Evolutionary conservation across 2,329 filamentous ascomycete species (phyloP), one percentile per base, ranked within the genome.

Genomic region (Allantophomopsis lycopodina): DNA sequence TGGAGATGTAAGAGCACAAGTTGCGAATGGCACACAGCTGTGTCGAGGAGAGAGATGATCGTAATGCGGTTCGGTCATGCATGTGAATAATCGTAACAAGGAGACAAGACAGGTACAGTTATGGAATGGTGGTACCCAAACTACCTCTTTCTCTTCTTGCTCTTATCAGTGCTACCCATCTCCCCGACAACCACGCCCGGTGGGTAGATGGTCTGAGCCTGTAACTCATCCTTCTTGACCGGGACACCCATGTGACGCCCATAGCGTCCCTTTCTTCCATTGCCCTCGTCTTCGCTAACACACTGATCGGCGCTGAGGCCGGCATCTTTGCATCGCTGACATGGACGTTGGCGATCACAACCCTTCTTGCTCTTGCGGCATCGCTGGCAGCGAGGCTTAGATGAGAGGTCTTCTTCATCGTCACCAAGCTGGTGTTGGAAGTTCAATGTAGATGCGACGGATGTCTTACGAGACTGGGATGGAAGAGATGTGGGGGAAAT

Each of bases 341-440:
- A 98, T 20, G 91, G 91, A 32, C 91, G 80, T 62, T 96, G 91
- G 42, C 91, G 81, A 64, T 98, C 91, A 57, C 91, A 98, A 11
- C 91, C 91, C 65, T 98, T 98, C 71, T 98, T 98, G 65, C 89
- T 96, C 75, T 98, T 98, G 54, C 91, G 83, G 69, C 91, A 98
- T 42, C 91, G 83, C 60, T 98, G 91, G 68, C 91, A 98, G 46
- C 91, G 87, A 41, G 91, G 91, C 64, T 96, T 95, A 48, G 83
- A 88, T 0, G 89, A 95, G 15, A 96, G 66, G 42, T 95, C 88
- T 48, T 95, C 88, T 48, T 94, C 85, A 48, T 87, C 85, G 23
- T 68, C 66, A 36, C 68, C 73, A 32, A 75, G 62, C 46, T 71
- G 71, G 47, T 74, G 66, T 50, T 76, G 73, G 55, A 76, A 76